These are phyloP conservation scores for Rosa hybrid DNA, from an alignment of 331 rosid genomes.

Conservation along the genomic window DNA sequence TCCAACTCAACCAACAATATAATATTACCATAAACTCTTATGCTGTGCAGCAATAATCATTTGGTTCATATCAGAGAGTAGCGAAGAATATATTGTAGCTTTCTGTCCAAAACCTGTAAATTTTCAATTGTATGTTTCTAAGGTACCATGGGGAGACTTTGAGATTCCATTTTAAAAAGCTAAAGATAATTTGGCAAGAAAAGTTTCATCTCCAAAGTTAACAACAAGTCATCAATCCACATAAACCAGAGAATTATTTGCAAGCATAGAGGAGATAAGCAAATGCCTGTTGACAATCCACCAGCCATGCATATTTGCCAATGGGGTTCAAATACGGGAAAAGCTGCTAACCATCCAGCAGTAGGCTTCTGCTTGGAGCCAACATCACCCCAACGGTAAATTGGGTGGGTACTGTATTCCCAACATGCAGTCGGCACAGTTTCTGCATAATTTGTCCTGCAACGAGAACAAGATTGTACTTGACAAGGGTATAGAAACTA, in stretches of 20 bases:
- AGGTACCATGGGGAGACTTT: neutral
- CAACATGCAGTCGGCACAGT: constrained; percentile 84
- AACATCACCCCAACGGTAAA: constrained; percentile 96
- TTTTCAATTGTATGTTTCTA: neutral
- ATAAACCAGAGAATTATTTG: constrained; percentile 12
- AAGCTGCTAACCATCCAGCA: constrained; percentile 98
- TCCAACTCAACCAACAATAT: too few species aligned
- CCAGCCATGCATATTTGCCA: constrained; percentile 98
- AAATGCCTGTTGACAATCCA: constrained; percentile 88
- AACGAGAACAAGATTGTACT: constrained; percentile 9
- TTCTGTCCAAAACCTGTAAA: neutral
- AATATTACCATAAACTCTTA: neutral
- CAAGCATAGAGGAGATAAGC: constrained; percentile 28
- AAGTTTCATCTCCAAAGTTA: constrained; percentile 9
- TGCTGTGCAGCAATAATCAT: neutral
- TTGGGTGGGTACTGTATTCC: constrained; percentile 89
- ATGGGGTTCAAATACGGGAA: constrained; percentile 98
- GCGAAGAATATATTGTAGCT: neutral
- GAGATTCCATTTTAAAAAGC: constrained; percentile 9
- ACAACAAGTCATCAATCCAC: constrained; percentile 15
- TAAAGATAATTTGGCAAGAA: neutral
- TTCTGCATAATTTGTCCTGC: constrained; percentile 75
- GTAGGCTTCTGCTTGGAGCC: constrained; percentile 82
- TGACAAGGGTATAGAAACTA: constrained; percentile 23
- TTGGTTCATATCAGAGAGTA: neutral